These are phyloP conservation scores for Oemleria cerasiformis DNA, from an alignment of 306 rosid genomes.

Conservation along the genomic window DNA sequence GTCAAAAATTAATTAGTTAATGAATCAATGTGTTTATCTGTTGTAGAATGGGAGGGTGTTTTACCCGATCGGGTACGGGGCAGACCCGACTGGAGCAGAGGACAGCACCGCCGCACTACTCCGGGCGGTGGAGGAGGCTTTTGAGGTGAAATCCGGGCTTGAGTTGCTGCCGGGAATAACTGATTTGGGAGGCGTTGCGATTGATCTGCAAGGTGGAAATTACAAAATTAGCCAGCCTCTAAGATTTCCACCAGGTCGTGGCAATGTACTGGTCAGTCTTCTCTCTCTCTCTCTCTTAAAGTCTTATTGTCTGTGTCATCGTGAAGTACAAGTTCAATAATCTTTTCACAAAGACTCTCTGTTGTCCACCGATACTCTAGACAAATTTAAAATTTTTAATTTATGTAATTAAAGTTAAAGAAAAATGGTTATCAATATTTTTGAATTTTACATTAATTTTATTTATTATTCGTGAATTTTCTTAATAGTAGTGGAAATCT, in stretches of 20 bases:
- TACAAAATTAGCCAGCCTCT: constrained; percentile 54
- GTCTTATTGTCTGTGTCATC: neutral
- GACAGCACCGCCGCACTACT: constrained; percentile 51
- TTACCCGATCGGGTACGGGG: constrained; percentile 52
- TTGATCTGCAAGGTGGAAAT: constrained; percentile 65
- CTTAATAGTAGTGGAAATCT: too few relatives aligned
- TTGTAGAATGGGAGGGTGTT: constrained; percentile 45
- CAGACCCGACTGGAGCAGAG: constrained; percentile 53
- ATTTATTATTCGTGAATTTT: too few relatives aligned
- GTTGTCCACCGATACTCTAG: too few relatives aligned
- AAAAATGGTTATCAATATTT: too few relatives aligned
- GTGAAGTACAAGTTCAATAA: neutral
- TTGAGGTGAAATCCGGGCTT: constrained; percentile 28
- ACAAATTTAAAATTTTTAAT: too few relatives aligned
- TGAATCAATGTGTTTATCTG: neutral
- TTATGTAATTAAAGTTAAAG: too few relatives aligned
- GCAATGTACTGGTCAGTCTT: constrained; percentile 58
- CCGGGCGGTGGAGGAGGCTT: constrained; percentile 47
- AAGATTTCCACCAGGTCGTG: constrained; percentile 48
- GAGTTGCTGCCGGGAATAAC: constrained; percentile 48
- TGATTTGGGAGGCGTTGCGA: constrained; percentile 55
- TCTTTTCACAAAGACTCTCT: neutral
- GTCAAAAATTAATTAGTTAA: neutral
- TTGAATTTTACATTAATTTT: too few relatives aligned
- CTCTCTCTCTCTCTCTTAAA: constrained; percentile 1